Evolutionary conservation across 371 early-diverging fungal genomes (phyloP), one percentile per base, ranked within the genome.

Genomic region (Mucor ambiguus): DNA sequence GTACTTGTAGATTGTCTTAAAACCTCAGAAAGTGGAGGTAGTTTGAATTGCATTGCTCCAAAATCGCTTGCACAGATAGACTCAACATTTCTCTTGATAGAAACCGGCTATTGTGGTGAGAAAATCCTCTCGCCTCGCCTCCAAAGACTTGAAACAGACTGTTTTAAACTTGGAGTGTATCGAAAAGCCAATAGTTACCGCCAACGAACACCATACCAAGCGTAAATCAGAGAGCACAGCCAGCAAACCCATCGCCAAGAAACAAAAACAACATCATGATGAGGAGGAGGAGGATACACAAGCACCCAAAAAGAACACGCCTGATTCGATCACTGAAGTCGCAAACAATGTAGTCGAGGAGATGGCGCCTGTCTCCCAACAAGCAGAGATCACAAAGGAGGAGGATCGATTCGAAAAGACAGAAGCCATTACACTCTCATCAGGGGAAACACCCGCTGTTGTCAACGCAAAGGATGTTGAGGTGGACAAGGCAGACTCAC

Each of bases 11-110:
- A 9, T 57, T 41, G 18, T n/a, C 28, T 26, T 18, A 8, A 29
- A 62, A 62, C 63, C 63, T 14, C 52, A 38, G 2, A 62, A 62
- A 38, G 41, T 54, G 1, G 29, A 62, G 63, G 63, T 62, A 54
- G 54, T 6, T 26, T 14, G 30, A 29, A 62, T 26, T 1, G 20
- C 5, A 33, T 14, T 22, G 26, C 37, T 35, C 6, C 5, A 22
- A 32, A 37, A 11, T 24, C n/a, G 11, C 8, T 24, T 49, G 29
- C 12, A 20, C 1, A 32, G 12, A 11, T 30, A 6, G 0, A 46
- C 32, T 22, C 46, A 46, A 6, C 14, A 18, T 26, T 30, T 9
- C 9, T 22, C 24, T 22, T 33, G 8, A 22, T 49, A 62, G 63
- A 62, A 62, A 54, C 26, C 38, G 37, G 37, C 6, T 26, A 12